Evolutionary conservation across 257 asterid species (phyloP), one percentile per base, ranked within the genome.

Genomic region (Ocimum tenuiflorum): DNA sequence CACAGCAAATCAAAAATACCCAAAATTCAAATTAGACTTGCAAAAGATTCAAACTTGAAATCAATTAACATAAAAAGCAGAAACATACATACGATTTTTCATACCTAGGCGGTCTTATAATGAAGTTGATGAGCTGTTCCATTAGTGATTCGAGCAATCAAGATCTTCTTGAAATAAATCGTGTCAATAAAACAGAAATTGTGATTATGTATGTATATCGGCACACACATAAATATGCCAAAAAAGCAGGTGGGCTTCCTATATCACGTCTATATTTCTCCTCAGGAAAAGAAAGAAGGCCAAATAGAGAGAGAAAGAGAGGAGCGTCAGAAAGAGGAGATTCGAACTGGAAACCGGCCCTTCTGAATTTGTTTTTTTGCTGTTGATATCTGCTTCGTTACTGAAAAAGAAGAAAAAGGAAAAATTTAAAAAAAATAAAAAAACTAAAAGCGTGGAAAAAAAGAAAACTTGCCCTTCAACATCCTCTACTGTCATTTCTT

Each of bases 101-200:
- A 17, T 63, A 74, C 99, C 99, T 90, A 78, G 99, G 99, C 10
- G 99, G 99, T 49, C 97, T 77, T 78, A 94, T 90, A 64, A 94
- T 90, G 83, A 94, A 90, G 91, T 88, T 94, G 59, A 94, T 82
- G 58, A 94, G 92, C 88, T 88, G 99, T 75, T 94, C 99, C 99
- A 94, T 94, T 20, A 60, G 53, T 67, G 80, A 82, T 75, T 83
- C 66, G 68, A 71, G 50, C 70, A 68, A 79, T 23, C 73, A 53
- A 80, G 95, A 84, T 82, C 86, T 81, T 41, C n/a, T n/a, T n/a
- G 46, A 24, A 59, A 45, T 39, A 58, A 68, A 36, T 72, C 70
- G 33, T 48, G 67, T 76, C 60, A 58, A 63, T 17, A 14, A 49
- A 65, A 36, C 23, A 36, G 38, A 49, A 58, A 58, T 20, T 14